Conservation (phyloP, 148 eudicot species). For the Camellia granthamiana region DNA sequence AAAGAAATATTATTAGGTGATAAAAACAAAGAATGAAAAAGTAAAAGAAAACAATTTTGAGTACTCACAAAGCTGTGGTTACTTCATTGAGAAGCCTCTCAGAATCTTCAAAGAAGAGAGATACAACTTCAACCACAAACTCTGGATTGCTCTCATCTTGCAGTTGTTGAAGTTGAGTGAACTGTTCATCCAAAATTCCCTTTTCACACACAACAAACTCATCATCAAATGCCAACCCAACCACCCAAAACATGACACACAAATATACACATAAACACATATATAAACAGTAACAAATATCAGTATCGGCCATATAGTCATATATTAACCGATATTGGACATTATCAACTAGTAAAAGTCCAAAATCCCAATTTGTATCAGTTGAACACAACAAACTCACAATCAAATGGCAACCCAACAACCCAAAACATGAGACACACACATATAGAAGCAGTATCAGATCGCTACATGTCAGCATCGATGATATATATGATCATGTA, state of each 20-base stretch:
- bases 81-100: constrained; percentile 62
- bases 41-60: not conserved
- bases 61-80: constrained; percentile 45
- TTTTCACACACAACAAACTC: constrained; percentile 14
- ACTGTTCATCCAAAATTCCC: constrained; percentile 73
- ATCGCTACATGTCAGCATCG: no score
- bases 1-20: not conserved
- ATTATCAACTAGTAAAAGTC: no score
- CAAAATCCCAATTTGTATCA: no score
- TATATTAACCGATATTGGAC: no score
- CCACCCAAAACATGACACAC: not conserved
- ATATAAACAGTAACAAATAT: not conserved
- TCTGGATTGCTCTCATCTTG: constrained; percentile 86
- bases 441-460: no score
- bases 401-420: no score
- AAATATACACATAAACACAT: not conserved
- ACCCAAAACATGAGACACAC: no score
- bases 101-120: constrained; percentile 74
- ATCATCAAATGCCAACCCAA: not conserved
- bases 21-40: no score
- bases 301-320: no score
- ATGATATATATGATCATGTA: no score
- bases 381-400: no score
- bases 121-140: constrained; percentile 69
- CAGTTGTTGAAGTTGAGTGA: constrained; percentile 53